Evolutionary conservation across 768 basidiomycete species (phyloP).

Genomic region (Hygrocybe coccinea): DNA sequence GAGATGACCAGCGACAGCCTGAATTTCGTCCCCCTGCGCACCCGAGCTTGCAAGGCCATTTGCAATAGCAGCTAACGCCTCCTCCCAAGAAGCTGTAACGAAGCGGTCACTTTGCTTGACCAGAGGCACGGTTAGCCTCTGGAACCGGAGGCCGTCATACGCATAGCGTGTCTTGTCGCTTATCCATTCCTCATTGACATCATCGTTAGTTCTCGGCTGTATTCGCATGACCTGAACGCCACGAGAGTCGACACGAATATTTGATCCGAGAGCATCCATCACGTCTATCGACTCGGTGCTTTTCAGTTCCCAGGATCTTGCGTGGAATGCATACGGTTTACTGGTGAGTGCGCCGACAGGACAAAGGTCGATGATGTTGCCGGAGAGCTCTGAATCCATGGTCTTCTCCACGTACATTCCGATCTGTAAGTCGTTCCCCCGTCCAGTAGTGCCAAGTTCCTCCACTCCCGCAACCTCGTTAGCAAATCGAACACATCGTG

Average conservation of each 20-base stretch:
- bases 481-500: slow-evolving; percentile 96
- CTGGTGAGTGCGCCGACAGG: slow-evolving; percentile 97
- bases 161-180: slow-evolving; percentile 98
- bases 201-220: slow-evolving; percentile 93
- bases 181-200: slow-evolving; percentile 99
- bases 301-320: slow-evolving; percentile 98
- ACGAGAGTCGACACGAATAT: slow-evolving; percentile 93
- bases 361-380: slow-evolving; percentile 95
- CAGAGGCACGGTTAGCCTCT: slow-evolving; percentile 88
- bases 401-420: slow-evolving; percentile 98
- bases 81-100: slow-evolving; percentile 85
- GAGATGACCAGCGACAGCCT: slow-evolving; percentile 87
- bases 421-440: slow-evolving; percentile 98
- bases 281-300: slow-evolving; percentile 96
- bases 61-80: slow-evolving; percentile 71
- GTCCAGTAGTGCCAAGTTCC: slow-evolving; percentile 93
- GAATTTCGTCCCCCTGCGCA: slow-evolving; percentile 87
- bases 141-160: slow-evolving; percentile 92
- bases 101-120: slow-evolving; percentile 91
- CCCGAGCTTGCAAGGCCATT: slow-evolving; percentile 77
- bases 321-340: slow-evolving; percentile 97
- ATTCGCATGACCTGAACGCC: slow-evolving; percentile 97
- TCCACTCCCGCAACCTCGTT: slow-evolving; percentile 99
- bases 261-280: slow-evolving; percentile 91
- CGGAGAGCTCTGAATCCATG: slow-evolving; percentile 95